Evolutionary conservation across 2,329 filamentous ascomycete genomes (phyloP).

Genomic region (Stagonosporopsis chrysanthemi): DNA sequence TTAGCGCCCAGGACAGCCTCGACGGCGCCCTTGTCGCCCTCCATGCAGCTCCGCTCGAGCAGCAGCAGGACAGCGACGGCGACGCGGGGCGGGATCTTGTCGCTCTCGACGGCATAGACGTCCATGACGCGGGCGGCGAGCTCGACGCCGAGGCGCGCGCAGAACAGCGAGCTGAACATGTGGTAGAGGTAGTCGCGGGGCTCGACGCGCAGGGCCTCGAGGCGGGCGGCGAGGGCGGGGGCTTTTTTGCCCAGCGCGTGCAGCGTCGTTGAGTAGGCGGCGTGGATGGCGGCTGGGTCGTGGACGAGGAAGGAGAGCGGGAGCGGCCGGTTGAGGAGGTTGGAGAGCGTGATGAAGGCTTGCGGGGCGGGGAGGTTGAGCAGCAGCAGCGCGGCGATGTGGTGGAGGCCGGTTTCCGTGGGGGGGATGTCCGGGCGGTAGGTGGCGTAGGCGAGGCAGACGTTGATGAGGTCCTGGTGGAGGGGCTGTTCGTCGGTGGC

Average conservation of each 20-base stretch:
- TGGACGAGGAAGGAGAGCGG: constrained; percentile 77
- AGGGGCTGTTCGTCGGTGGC: constrained; percentile 65
- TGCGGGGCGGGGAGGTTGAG: constrained; percentile 72
- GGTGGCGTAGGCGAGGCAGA: constrained; percentile 80
- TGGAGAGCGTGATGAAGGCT: constrained; percentile 76
- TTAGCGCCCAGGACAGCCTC: constrained; percentile 25
- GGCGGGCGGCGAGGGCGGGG: constrained; percentile 68
- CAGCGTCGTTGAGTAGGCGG: constrained; percentile 73
- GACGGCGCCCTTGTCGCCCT: constrained; percentile 45
- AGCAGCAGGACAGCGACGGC: constrained; percentile 70
- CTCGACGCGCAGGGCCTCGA: constrained; percentile 54
- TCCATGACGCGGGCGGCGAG: constrained; percentile 79
- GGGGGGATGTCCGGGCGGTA: constrained; percentile 85
- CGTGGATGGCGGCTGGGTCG: constrained; percentile 72
- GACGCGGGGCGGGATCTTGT: constrained; percentile 73
- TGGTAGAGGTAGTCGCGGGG: constrained; percentile 62
- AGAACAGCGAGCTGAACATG: constrained; percentile 70
- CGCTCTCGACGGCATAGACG: constrained; percentile 82
- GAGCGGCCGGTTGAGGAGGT: constrained; percentile 77
- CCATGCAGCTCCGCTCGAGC: constrained; percentile 55
- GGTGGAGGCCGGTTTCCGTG: constrained; percentile 68
- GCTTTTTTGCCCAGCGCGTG: constrained; percentile 72
- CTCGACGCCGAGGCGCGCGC: constrained; percentile 69
- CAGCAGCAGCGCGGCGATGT: constrained; percentile 75
- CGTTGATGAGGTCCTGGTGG: constrained; percentile 71